Evolutionary conservation across 306 rosid species (phyloP).

Genomic region (Alnus glutinosa): DNA sequence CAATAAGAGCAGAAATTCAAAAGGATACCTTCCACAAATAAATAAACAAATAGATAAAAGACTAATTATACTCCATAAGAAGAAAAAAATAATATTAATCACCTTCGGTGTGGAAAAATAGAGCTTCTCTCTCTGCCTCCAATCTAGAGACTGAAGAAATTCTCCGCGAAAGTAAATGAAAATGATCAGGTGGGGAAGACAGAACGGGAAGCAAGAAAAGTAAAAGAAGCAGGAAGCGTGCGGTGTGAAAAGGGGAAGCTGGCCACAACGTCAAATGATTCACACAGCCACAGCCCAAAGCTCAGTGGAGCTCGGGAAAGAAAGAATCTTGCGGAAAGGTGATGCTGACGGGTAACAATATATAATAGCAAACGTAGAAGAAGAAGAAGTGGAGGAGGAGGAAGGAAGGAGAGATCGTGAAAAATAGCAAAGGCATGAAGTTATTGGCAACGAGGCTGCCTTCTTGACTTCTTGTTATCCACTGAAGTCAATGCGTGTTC

Average conservation of each 20-base stretch:
- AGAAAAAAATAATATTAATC: background rate
- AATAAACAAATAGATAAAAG: background rate
- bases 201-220: background rate
- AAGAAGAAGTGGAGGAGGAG: background rate
- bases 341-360: background rate
- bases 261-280: background rate
- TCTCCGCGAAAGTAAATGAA: background rate
- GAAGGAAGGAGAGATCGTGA: background rate
- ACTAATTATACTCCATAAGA: background rate
- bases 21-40: background rate
- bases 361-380: background rate
- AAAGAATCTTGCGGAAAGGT: background rate
- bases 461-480: too few species aligned
- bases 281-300: background rate
- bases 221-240: background rate
- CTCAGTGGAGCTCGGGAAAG: background rate
- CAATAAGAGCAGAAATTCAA: background rate
- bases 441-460: background rate
- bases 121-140: background rate
- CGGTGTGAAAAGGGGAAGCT: conserved; percentile 12
- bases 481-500: too few species aligned
- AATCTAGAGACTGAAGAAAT: background rate
- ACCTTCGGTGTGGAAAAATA: background rate
- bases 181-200: background rate
- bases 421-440: background rate